Evolutionary conservation across 2,329 filamentous ascomycete genomes (phyloP), one percentile per base, ranked within the genome.

Genomic region (Cucurbitaria berberidis): DNA sequence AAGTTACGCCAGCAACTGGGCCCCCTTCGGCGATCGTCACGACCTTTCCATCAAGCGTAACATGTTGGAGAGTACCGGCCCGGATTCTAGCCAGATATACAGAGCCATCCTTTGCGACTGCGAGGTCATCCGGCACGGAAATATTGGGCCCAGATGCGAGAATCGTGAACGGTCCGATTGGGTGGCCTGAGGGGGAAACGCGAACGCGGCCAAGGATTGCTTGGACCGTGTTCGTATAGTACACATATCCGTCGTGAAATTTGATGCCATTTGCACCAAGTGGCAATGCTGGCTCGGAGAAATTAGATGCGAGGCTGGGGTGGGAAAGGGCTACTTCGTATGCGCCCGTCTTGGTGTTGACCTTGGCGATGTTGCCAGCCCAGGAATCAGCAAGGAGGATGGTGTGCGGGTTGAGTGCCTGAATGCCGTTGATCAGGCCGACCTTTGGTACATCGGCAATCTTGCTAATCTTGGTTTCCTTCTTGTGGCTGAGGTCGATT

Each of bases 261-360:
- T 59, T 61, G 15, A 70, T 32, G 5, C 68, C 67, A 29, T 72
- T 70, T 27, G 62, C 58, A 9, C 68, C 66, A 2, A 64, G 24
- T 2, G 51, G 49, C 10, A 64, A 22, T 5, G 35, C 27, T 2
- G 47, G 40, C 0, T 39, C 15, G 5, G 43, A 51, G n/a, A 57
- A 40, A 8, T 59, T 54, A 8, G 57, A 30, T 19, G 53, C 43
- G 19, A 67, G 57, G 9, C 36, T 57, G 3, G 45, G 35, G 40
- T 68, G 45, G 1, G 57, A 48, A 10, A 69, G 39, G 9, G 46
- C 42, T 21, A 63, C 48, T 8, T 29, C 24, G 34, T 50, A 50
- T 10, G 30, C 43, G 5, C 54, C 51, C 4, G 60, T 64, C 8
- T 16, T 6, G 1, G 48, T 34, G 29, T 68, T 52, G 2, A 68